These are phyloP conservation scores for Globisporangium okanoganense DNA, from an alignment of 352 stramenopile species.

Conservation along the genomic window DNA sequence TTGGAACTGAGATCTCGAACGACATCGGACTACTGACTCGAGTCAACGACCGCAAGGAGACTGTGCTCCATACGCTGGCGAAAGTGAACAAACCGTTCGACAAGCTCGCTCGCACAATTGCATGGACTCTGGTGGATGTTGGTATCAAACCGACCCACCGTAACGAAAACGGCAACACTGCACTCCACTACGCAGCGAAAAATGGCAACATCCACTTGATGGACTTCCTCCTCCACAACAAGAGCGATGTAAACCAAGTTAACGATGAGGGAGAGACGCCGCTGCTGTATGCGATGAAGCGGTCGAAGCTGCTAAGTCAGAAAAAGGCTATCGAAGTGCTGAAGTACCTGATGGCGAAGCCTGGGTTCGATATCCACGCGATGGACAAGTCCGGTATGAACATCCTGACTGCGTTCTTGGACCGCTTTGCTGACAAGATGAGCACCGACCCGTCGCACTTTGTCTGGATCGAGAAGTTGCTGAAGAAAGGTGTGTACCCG, in stretches of 20 bases:
- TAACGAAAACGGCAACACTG: constrained; percentile 39
- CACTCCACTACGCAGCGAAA: constrained; percentile 58
- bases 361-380: constrained; percentile 33
- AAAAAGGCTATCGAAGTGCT: constrained; percentile 27
- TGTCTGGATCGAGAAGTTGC: constrained; percentile 39
- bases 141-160: constrained; percentile 25
- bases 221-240: constrained; percentile 70
- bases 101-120: constrained; percentile 47
- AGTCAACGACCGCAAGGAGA: constrained; percentile 42
- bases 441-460: constrained; percentile 25
- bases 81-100: constrained; percentile 55
- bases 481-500: constrained; percentile 51
- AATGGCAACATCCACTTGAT: constrained; percentile 54
- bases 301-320: constrained; percentile 21
- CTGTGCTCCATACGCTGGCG: constrained; percentile 57
- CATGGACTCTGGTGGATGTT: constrained; percentile 63
- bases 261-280: constrained; percentile 49
- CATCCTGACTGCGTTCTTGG: constrained; percentile 44
- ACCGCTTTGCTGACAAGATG: constrained; percentile 43
- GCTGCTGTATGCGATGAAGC: constrained; percentile 53
- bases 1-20: constrained; percentile 46
- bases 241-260: constrained; percentile 32
- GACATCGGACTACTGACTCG: constrained; percentile 32
- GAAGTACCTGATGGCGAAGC: constrained; percentile 44
- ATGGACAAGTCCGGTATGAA: constrained; percentile 44